Evolutionary conservation across 345 rosid genomes (phyloP), one percentile per base, ranked within the genome.

Genomic region (Durio zibethinus): DNA sequence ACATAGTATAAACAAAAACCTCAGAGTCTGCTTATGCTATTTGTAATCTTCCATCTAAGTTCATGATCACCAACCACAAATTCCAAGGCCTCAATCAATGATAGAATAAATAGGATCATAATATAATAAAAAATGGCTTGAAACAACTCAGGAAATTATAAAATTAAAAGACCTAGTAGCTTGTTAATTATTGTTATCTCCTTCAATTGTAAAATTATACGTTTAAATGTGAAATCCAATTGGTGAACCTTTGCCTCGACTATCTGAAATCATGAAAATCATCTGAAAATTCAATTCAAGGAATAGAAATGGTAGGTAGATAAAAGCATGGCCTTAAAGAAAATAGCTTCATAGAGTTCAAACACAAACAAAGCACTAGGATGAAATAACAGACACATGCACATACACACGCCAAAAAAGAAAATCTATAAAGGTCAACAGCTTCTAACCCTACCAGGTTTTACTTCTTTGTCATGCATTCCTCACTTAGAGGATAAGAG

Each of bases 201-300:
- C 85, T 90, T 93, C 76, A 96, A 70, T 16, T 98, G 93, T 77
- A 96, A 85, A 86, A 88, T 92, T 79, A 96, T 90, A 63, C 98
- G 98, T 54, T 90, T 91, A 72, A 90, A 92, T 42, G 90, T 74
- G 80, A 92, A 90, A 87, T 96, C 97, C 78, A 96, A 84, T 80
- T 90, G 97, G 77, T 92, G 93, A 76, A 96, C 98, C 86, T 93
- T 96, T 27, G 98, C 99, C 82, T 96, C 97, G 83, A 91, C 89
- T 56, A 86, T 88, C 99, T 92, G 85, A 81, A 69, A 78, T 54
- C 82, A 84, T 70, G 83, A 82, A 62, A 2, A 40, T 33, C 38
- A 76, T 8, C 36, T 74, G 14, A 77, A 76, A 65, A 40, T 33
- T 68, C 43, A 35, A 75, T 76, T 43, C 29, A 48, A 36, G 40